Evolutionary conservation across 2,329 filamentous ascomycete genomes (phyloP).

Genomic region (Parascedosporium putredinis): DNA sequence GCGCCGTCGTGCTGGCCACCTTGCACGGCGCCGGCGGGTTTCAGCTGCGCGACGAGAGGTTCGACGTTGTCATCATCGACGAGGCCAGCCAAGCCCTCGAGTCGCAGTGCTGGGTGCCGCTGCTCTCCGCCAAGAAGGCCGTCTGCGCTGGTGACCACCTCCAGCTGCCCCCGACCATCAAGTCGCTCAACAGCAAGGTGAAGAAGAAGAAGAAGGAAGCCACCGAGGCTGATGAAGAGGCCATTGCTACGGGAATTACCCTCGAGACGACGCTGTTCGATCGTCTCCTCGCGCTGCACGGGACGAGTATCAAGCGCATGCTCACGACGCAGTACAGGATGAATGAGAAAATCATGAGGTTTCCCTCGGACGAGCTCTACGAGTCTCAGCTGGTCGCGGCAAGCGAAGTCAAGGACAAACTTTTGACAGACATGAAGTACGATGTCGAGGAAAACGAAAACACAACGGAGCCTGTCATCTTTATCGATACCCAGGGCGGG

Average conservation of each 20-base stretch:
- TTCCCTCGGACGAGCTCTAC: conserved; percentile 84
- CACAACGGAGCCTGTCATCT: conserved; percentile 76
- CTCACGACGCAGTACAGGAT: conserved; percentile 96
- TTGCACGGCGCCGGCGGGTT: conserved; percentile 84
- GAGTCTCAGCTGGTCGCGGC: conserved; percentile 71
- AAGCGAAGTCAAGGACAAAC: conserved; percentile 61
- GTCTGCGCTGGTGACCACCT: conserved; percentile 91
- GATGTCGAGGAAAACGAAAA: conserved; percentile 72
- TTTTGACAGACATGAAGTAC: conserved; percentile 67
- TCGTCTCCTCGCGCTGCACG: conserved; percentile 71
- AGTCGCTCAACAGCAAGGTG: conserved; percentile 53
- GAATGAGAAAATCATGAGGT: conserved; percentile 92
- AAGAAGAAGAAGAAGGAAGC: conserved; percentile 22
- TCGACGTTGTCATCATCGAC: conserved; percentile 92
- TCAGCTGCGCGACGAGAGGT: conserved; percentile 68
- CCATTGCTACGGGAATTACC: conserved; percentile 41
- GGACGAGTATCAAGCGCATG: conserved; percentile 79
- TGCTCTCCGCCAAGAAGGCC: conserved; percentile 71
- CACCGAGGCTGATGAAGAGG: conserved; percentile 24
- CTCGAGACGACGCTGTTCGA: conserved; percentile 93
- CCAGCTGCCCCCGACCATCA: conserved; percentile 90
- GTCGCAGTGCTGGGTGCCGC: conserved; percentile 91
- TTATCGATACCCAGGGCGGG: conserved; percentile 93
- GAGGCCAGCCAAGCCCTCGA: conserved; percentile 94
- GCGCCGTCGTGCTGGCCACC: conserved; percentile 84